These are phyloP conservation scores for Cynara cardunculus DNA, from an alignment of 129 eudicot species.

Conservation along the genomic window DNA sequence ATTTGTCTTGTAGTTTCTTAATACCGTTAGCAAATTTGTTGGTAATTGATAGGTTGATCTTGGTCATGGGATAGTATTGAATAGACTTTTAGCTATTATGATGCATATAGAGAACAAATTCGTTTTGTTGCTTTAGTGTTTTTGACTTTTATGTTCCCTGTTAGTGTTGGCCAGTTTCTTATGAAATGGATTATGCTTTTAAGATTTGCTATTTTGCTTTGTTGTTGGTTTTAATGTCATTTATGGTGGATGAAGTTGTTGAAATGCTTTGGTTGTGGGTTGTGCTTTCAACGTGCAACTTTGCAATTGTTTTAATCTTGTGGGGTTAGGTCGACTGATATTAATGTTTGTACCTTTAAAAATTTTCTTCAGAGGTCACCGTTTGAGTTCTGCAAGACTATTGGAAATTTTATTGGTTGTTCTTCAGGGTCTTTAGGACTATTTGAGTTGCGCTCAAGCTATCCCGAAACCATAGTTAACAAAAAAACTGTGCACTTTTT, in stretches of 20 bases:
- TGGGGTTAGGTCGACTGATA: too few species aligned
- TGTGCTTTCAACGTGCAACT: neutral
- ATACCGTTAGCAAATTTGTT: neutral
- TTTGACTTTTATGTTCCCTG: neutral
- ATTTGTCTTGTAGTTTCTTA: constrained; percentile 19
- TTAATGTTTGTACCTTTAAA: too few species aligned
- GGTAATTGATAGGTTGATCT: constrained; percentile 7
- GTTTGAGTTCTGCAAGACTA: too few species aligned
- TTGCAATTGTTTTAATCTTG: neutral
- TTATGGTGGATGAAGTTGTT: neutral
- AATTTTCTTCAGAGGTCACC: too few species aligned
- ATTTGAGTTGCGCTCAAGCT: too few species aligned
- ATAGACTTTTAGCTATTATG: constrained; percentile 22
- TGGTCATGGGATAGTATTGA: too few species aligned
- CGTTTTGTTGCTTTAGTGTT: constrained; percentile 12
- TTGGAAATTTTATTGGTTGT: too few species aligned
- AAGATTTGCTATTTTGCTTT: neutral
- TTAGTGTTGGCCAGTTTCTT: neutral
- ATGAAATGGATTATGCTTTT: constrained; percentile 20
- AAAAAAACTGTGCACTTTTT: too few species aligned
- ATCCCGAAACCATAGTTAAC: too few species aligned
- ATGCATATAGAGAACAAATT: constrained; percentile 29
- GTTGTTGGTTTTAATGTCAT: neutral
- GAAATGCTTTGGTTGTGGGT: neutral
- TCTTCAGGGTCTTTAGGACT: too few species aligned